phyloP scores from a whole-genome alignment of 176 grass and related monocot species.

The Oryza meyeriana region DNA sequence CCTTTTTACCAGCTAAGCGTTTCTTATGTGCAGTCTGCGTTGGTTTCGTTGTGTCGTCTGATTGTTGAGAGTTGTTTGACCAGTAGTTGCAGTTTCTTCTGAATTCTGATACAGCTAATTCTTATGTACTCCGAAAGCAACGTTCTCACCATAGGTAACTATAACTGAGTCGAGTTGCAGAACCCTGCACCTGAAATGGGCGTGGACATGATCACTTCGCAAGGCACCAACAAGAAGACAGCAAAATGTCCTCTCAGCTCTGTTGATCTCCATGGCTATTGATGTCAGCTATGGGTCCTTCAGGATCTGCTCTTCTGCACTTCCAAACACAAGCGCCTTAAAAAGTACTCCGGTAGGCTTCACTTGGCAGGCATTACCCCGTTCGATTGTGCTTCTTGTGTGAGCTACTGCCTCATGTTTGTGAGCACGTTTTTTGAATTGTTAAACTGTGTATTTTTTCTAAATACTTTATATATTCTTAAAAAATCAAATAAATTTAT shows the following conservation, averaged over 20 bases:
- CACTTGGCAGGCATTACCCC: neutral
- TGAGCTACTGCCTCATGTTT: no score
- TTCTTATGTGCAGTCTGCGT: neutral
- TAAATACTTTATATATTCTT: no score
- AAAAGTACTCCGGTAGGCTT: slow-evolving; percentile 25
- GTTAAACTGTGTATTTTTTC: no score
- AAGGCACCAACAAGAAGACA: neutral
- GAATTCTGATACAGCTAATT: no score
- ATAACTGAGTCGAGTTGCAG: neutral
- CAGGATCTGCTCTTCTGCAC: slow-evolving; percentile 1
- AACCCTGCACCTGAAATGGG: neutral
- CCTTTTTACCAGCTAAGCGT: neutral
- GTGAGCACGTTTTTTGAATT: no score
- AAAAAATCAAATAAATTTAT: no score
- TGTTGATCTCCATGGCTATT: slow-evolving; percentile 2
- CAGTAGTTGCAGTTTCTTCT: no score
- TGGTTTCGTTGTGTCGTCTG: neutral
- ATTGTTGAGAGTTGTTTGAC: no score
- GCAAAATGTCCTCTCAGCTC: neutral
- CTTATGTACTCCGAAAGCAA: no score
- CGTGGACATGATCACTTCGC: neutral
- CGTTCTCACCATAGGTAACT: no score
- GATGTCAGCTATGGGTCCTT: neutral
- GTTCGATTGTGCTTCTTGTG: no score
- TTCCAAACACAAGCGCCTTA: slow-evolving; percentile 22